Base-by-base conservation (phyloP, 139 green algal genomes). In the Chlorella sp. region DNA sequence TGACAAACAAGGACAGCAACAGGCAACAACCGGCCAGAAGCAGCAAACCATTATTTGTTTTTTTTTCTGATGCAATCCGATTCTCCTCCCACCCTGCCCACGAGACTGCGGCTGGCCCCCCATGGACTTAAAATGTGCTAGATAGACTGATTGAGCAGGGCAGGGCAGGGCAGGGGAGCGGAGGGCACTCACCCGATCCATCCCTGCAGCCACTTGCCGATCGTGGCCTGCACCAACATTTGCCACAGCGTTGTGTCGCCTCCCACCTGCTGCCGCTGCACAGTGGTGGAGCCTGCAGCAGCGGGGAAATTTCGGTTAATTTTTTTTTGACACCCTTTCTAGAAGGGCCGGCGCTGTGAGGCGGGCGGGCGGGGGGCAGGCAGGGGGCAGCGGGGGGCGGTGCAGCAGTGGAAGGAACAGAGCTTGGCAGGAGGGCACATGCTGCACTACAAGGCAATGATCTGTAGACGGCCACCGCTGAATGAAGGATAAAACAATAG, bases 221-320 rank as follows among this genome's bases (percentile, higher is more conserved):
- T 7, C 32, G 39, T 66, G 68, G 4, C 28, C 21, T 48, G 24
- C 18, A 90, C 15, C 19, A 81, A 19, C 3, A 14, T 7, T 12
- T 87, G 48, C 87, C 76, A 87, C 71, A 32, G 64, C 12, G 34
- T 24, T 2, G n/a, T 22, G 2, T 60, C 32, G 2, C 36, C 79
- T 14, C 69, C 82, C 24, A 81, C 22, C 24, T 60, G 39, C 48
- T 86, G 75, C 57, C 76, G 24, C 88, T 83, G 81, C 88, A 91
- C 69, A 1, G 57, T 88, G 60, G 37, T 91, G 85, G 85, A 81
- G 1, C 85, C 85, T 89, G 85, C 66, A 71, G 36, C 32, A 26
- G 1, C 14, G 28, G 75, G n/a, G n/a, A n/a, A n/a, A n/a, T n/a
- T n/a, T n/a, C n/a, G n/a, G n/a, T n/a, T n/a, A n/a, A n/a, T n/a